These are phyloP conservation scores for Talaromyces atroroseus DNA, from an alignment of 2,329 filamentous ascomycete genomes.

Conservation along the genomic window DNA sequence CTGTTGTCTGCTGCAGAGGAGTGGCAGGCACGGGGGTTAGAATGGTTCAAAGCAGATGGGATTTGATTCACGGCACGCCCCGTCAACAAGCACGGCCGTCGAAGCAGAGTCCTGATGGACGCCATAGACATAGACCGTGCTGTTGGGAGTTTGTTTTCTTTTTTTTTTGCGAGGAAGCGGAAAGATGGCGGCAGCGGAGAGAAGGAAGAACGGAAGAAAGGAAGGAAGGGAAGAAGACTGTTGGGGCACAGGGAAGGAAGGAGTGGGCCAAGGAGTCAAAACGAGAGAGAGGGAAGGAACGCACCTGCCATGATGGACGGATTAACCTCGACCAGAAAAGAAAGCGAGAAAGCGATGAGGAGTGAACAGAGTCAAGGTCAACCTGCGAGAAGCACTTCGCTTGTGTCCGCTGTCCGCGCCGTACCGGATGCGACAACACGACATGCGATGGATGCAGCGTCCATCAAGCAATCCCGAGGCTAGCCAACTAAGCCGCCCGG, in stretches of 20 bases:
- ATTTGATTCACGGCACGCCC: neutral
- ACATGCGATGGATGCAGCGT: too few species aligned
- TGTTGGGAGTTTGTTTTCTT: neutral
- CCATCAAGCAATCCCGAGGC: neutral
- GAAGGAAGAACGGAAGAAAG: too few species aligned
- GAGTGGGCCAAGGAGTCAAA: neutral
- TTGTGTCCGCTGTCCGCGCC: neutral
- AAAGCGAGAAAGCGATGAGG: too few species aligned
- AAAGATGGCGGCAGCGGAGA: too few species aligned
- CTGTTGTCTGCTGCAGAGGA: conserved; percentile 17
- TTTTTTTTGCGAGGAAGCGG: too few species aligned
- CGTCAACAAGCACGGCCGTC: neutral
- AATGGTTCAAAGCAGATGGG: neutral
- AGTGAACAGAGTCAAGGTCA: too few species aligned
- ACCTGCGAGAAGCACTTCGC: too few species aligned
- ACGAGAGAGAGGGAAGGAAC: neutral
- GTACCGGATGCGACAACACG: too few species aligned
- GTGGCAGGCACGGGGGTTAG: neutral
- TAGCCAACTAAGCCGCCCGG: neutral
- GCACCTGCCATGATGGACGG: neutral
- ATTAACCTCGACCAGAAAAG: too few species aligned
- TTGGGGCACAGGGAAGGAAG: neutral
- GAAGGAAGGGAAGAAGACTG: too few species aligned
- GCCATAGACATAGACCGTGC: neutral
- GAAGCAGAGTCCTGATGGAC: neutral